Evolutionary conservation across 352 stramenopile genomes (phyloP), one percentile per base, ranked within the genome.

Genomic region (Peronosclerospora sorghi): DNA sequence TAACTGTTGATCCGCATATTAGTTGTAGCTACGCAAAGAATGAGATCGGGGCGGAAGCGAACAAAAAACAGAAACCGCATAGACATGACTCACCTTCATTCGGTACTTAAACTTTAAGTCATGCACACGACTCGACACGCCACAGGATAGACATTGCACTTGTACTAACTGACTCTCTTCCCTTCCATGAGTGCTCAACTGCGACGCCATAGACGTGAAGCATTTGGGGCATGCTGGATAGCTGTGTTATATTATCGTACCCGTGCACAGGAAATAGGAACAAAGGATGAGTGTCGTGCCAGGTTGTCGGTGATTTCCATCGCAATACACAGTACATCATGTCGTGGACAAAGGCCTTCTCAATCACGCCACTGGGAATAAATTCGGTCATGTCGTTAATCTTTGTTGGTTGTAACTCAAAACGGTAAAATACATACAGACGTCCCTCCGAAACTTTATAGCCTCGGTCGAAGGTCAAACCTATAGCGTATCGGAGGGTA

Each of bases 161-260:
- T 38, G 49, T 27, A 41, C n/a, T 21, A 51, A 9, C 21, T 54
- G 35, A 27, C 34, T 21, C 35, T 20, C 47, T 51, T 41, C 32
- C 29, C 27, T 27, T 15, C n/a, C 28, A 19, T 41, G 39, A 10
- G 19, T 34, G 17, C 15, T 1, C 39, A 71, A 32, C 37, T 52
- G 51, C 12, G 53, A 40, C 35, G 54, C 59, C 37, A 81, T 45
- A 8, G 68, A 76, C 14, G 52, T 65, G 36, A 55, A 68, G 43
- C 68, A 81, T 23, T 51, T 53, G 24, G 63, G 58, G 50, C 71
- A 83, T 13, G 68, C 68, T 9, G 60, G 46, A 47, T 80, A 83
- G 19, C 68, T 79, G 35, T 13, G n/a, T 35, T 17, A 15, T 15
- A 34, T 35, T 35, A 8, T n/a, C n/a, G n/a, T n/a, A n/a, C n/a